phyloP scores from a whole-genome alignment of 2,329 filamentous ascomycete species.

The Aureobasidium sp. region DNA sequence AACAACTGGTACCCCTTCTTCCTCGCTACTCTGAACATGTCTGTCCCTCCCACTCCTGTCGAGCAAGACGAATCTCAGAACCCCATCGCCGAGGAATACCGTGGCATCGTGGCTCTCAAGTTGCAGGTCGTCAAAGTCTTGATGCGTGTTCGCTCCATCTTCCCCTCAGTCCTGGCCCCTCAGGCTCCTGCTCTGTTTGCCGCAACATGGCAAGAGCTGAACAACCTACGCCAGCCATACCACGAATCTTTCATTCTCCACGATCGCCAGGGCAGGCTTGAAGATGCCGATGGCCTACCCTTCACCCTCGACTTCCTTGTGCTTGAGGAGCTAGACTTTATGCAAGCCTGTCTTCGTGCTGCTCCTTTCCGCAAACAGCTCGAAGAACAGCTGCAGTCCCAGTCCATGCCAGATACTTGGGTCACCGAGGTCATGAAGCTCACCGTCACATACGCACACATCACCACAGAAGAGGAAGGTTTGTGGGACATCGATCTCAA shows the following conservation, averaged over 20 bases:
- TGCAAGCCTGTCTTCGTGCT: conserved; percentile 84
- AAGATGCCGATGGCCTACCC: conserved; percentile 84
- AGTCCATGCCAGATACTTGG: conserved; percentile 65
- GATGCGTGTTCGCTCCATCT: conserved; percentile 79
- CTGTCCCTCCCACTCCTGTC: conserved; percentile 55
- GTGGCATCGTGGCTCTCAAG: conserved; percentile 79
- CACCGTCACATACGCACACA: conserved; percentile 76
- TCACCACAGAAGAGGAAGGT: conserved; percentile 86
- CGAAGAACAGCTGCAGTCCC: conserved; percentile 64
- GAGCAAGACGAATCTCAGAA: conserved; percentile 57
- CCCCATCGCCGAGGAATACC: conserved; percentile 59
- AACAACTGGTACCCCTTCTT: conserved; percentile 83
- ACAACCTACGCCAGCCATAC: conserved; percentile 64
- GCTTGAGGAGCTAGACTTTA: conserved; percentile 87
- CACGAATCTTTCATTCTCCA: conserved; percentile 78
- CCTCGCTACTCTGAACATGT: conserved; percentile 65
- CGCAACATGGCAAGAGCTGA: conserved; percentile 83
- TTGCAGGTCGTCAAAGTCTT: conserved; percentile 86
- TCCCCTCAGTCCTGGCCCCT: conserved; percentile 71
- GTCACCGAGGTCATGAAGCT: conserved; percentile 82
- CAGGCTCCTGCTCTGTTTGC: conserved; percentile 80
- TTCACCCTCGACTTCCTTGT: conserved; percentile 93
- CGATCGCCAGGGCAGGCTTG: conserved; percentile 77
- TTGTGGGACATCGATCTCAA: conserved; percentile 97
- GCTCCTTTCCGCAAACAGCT: conserved; percentile 83